Percentiles rank a stretch among this genome's conserved stretches.
phyloP scores from a whole-genome alignment of 345 rosid species.

The Microcos paniculata region DNA sequence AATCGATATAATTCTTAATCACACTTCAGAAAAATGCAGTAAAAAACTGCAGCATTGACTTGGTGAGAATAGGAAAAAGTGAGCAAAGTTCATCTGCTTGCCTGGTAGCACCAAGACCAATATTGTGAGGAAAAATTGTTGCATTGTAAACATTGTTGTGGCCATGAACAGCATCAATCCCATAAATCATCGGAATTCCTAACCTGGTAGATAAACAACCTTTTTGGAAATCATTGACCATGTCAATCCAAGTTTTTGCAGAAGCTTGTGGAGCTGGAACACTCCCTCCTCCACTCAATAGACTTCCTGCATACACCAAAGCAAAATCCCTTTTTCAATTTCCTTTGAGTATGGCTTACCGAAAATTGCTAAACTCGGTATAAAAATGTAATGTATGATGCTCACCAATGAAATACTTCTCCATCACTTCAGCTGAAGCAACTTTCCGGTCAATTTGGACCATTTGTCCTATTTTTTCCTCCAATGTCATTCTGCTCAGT shows the following conservation, averaged over 20 bases:
- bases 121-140: conserved; percentile 83
- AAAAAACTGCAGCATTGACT: too few relatives aligned
- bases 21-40: too few relatives aligned
- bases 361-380: neutral
- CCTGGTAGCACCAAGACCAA: conserved; percentile 89
- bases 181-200: conserved; percentile 83
- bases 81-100: conserved; percentile 17
- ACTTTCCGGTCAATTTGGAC: conserved; percentile 39
- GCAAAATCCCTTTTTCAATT: neutral
- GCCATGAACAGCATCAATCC: conserved; percentile 89
- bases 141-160: conserved; percentile 78
- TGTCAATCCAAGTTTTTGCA: conserved; percentile 41
- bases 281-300: conserved; percentile 72
- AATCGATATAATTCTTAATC: neutral
- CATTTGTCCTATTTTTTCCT: conserved; percentile 67
- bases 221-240: conserved; percentile 51
- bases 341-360: neutral
- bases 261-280: conserved; percentile 46
- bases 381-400: neutral
- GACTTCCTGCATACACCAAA: conserved; percentile 39
- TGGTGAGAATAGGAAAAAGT: neutral
- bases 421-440: conserved; percentile 41
- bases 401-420: conserved; percentile 70
- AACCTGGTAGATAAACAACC: conserved; percentile 64
- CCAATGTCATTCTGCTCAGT: conserved; percentile 47